A percentile compares a stretch with the other conserved stretches of the same genome.
Evolutionary conservation across 2,329 filamentous ascomycete genomes (phyloP).

Genomic region (Cladophialophora chaetospira): DNA sequence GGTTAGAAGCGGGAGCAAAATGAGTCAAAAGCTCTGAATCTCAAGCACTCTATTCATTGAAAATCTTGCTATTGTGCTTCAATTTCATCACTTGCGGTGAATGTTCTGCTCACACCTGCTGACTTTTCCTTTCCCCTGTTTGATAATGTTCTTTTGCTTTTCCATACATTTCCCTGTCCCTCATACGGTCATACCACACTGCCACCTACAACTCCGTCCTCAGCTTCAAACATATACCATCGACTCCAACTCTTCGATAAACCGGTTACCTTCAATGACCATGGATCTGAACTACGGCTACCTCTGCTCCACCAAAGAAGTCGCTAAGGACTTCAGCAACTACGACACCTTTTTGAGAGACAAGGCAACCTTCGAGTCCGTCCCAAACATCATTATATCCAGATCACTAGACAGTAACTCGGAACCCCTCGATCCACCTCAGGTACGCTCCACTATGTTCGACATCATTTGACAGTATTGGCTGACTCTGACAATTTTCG

Average conservation of each 20-base stretch:
- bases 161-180: too few relatives aligned
- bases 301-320: conserved; percentile 2
- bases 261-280: not conserved
- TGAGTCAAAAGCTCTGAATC: conserved; percentile 30
- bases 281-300: conserved; percentile 6
- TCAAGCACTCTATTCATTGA: conserved; percentile 26
- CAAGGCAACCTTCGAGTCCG: conserved; percentile 9
- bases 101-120: not conserved
- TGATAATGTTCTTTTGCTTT: not conserved
- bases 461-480: not conserved
- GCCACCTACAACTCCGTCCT: not conserved
- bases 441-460: not conserved
- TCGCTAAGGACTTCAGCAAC: not conserved
- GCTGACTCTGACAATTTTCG: not conserved
- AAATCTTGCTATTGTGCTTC: not conserved
- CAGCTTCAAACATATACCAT: not conserved
- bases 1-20: conserved; percentile 33
- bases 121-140: not conserved
- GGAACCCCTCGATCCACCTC: not conserved
- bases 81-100: not conserved
- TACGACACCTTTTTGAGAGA: not conserved
- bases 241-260: not conserved
- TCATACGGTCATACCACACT: not conserved
- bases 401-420: conserved; percentile 2
- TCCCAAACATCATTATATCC: conserved; percentile 2